Conservation (phyloP, 2,329 filamentous ascomycete genomes). For the Fusarium guadeloupense region DNA sequence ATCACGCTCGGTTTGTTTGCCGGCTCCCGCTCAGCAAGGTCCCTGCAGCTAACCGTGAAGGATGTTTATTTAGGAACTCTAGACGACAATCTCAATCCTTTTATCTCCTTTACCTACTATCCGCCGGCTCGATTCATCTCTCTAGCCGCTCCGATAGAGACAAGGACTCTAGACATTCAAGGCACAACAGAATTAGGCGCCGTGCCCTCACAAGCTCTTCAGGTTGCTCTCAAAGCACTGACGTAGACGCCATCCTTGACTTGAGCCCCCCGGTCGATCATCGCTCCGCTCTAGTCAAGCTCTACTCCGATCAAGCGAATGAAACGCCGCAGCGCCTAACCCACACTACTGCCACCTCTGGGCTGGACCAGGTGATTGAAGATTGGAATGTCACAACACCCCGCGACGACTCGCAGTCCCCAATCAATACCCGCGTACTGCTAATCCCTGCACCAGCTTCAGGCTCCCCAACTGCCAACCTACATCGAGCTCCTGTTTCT, state of each 20-base stretch:
- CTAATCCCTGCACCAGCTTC: conserved; percentile 33
- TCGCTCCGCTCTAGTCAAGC: conserved; percentile 42
- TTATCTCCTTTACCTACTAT: conserved; percentile 28
- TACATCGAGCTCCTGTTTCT: conserved; percentile 14
- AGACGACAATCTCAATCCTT: conserved; percentile 21
- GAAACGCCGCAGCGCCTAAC: conserved; percentile 48
- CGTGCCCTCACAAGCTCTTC: conserved; percentile 23
- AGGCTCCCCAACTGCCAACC: conserved; percentile 9
- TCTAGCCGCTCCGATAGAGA: conserved; percentile 33
- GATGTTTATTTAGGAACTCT: conserved; percentile 13
- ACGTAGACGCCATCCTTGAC: conserved; percentile 36
- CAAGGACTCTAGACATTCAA: conserved; percentile 19
- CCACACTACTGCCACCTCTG: conserved; percentile 41
- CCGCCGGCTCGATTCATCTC: conserved; percentile 10
- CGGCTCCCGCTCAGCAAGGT: conserved; percentile 29
- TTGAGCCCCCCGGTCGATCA: conserved; percentile 47
- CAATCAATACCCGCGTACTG: conserved; percentile 40
- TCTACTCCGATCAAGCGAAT: conserved; percentile 45
- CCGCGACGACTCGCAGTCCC: conserved; percentile 37
- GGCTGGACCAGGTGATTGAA: conserved; percentile 44
- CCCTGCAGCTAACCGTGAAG: conserved; percentile 39
- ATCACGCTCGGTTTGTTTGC: conserved; percentile 30
- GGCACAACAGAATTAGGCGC: conserved; percentile 26
- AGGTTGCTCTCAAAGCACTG: conserved; percentile 39
- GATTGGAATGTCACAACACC: conserved; percentile 45